phyloP scores from a whole-genome alignment of 208 protist genomes.

The Leishmania braziliensis region DNA sequence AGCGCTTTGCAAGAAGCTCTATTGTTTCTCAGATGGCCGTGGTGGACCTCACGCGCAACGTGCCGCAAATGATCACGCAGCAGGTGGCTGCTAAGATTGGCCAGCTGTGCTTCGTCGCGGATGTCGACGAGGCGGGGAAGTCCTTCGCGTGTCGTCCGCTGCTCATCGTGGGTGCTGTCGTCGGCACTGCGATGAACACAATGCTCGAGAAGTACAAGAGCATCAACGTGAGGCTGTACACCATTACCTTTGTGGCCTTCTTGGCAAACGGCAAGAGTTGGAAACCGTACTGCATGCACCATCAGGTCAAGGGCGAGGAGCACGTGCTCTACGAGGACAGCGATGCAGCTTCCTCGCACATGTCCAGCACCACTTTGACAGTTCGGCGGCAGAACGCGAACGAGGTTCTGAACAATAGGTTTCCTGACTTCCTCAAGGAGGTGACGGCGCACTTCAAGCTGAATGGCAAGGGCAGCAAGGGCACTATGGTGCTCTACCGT shows the following conservation, averaged over 20 bases:
- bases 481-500: conserved; percentile 44
- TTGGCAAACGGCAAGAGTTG: conserved; percentile 39
- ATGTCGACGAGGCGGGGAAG: conserved; percentile 29
- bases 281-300: conserved; percentile 58
- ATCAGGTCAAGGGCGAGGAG: conserved; percentile 45
- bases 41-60: conserved; percentile 27
- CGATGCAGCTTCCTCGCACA: conserved; percentile 9
- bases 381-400: conserved; percentile 21
- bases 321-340: conserved; percentile 25
- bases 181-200: conserved; percentile 26
- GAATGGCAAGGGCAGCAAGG: conserved; percentile 19
- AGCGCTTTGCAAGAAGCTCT: conserved; percentile 22
- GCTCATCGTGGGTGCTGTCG: conserved; percentile 52
- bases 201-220: conserved; percentile 16
- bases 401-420: conserved; percentile 47
- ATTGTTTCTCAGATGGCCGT: conserved; percentile 55
- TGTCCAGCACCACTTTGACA: conserved; percentile 9
- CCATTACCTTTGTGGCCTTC: conserved; percentile 58
- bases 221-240: conserved; percentile 28
- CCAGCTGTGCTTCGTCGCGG: conserved; percentile 45
- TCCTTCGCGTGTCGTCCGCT: conserved; percentile 19
- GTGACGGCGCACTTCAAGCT: conserved; percentile 37
- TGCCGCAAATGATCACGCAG: conserved; percentile 58
- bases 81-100: conserved; percentile 59
- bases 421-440: conserved; percentile 47